phyloP scores from a whole-genome alignment of 2,329 filamentous ascomycete species.

The Exophiala sideris region DNA sequence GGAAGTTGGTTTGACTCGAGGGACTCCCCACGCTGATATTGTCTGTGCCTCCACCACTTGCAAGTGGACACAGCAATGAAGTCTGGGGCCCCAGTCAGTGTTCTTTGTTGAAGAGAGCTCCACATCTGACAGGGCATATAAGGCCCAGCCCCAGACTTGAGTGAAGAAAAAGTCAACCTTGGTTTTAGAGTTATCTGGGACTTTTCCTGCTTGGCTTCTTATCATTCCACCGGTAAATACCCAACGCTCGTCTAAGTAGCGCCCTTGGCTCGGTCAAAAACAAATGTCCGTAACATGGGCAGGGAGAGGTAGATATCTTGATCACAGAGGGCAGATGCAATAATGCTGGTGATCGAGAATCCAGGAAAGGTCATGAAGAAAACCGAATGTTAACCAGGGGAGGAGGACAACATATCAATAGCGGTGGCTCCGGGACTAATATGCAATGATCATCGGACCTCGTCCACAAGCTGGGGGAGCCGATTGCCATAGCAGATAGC shows the following conservation, averaged over 20 bases:
- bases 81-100: background rate
- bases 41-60: too few species aligned
- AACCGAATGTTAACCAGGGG: too few species aligned
- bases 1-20: too few species aligned
- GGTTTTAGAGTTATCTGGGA: background rate
- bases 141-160: background rate
- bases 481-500: too few species aligned
- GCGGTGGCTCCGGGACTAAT: too few species aligned
- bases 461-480: too few species aligned
- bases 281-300: background rate
- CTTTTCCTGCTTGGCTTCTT: background rate
- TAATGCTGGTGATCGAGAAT: background rate
- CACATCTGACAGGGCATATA: background rate
- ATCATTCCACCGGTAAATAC: background rate
- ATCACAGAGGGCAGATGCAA: background rate
- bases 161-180: background rate
- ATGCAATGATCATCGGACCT: too few species aligned
- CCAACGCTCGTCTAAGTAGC: background rate
- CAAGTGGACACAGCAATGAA: too few species aligned
- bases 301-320: background rate
- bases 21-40: too few species aligned
- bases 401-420: too few species aligned
- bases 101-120: background rate
- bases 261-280: background rate
- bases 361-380: background rate